phyloP scores from a whole-genome alignment of 345 rosid species.

The Rhizophora mangle region DNA sequence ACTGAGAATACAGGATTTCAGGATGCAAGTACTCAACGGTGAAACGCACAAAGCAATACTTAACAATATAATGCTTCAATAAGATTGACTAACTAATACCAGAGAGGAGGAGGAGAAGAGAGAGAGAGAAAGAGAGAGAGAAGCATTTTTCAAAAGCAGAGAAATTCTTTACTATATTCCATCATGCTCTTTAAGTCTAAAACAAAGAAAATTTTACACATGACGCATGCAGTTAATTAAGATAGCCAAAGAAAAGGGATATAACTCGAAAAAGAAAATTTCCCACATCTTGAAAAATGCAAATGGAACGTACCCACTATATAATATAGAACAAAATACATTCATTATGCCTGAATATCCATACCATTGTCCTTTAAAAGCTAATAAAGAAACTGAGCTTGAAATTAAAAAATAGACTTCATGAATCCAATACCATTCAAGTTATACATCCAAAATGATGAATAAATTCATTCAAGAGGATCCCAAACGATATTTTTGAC shows the following conservation, averaged over 20 bases:
- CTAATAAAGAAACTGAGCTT: background rate
- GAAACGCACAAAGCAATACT: background rate
- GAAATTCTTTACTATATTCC: too few relatives aligned
- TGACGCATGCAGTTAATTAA: too few relatives aligned
- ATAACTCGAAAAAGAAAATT: background rate
- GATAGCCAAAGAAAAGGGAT: background rate
- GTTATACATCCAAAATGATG: background rate
- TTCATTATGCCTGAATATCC: too few relatives aligned
- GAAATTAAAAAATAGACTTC: background rate
- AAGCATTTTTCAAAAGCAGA: too few relatives aligned
- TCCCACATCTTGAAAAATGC: too few relatives aligned
- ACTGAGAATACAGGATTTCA: background rate
- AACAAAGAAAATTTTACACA: too few relatives aligned
- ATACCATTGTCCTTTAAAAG: too few relatives aligned
- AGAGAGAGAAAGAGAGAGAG: too few relatives aligned
- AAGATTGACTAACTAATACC: slow-evolving; percentile 3
- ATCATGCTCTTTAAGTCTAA: too few relatives aligned
- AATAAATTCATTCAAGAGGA: background rate
- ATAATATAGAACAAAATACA: too few relatives aligned
- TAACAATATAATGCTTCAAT: background rate
- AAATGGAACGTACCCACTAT: too few relatives aligned
- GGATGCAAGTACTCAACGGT: background rate
- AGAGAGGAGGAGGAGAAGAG: too few relatives aligned
- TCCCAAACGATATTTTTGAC: background rate
- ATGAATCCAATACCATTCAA: background rate